A percentile compares a stretch with the other conserved stretches of the same genome.
These are phyloP conservation scores for Microsporum audouinii DNA, from an alignment of 2,329 filamentous ascomycete species.

Conservation along the genomic window DNA sequence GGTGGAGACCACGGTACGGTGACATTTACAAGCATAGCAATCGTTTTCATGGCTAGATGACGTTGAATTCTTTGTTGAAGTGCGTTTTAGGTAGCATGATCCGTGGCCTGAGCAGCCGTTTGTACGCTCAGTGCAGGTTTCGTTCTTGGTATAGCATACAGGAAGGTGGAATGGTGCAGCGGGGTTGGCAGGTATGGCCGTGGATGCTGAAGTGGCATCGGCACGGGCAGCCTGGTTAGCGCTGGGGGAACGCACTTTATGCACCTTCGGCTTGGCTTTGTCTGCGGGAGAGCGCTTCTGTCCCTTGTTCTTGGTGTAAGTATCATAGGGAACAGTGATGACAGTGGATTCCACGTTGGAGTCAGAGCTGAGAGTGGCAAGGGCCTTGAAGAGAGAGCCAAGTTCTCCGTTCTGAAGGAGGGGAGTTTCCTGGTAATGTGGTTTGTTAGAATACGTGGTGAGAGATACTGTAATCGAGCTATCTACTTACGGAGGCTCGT, in stretches of 20 bases:
- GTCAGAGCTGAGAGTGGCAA: constrained; percentile 35
- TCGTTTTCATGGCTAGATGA: constrained; percentile 32
- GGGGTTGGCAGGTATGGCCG: constrained; percentile 13
- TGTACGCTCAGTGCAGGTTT: constrained; percentile 58
- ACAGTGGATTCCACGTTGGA: constrained; percentile 48
- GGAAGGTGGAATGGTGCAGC: constrained; percentile 46
- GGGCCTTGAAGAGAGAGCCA: background rate
- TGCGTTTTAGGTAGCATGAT: constrained; percentile 57
- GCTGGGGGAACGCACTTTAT: constrained; percentile 1
- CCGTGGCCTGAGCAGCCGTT: constrained; percentile 76
- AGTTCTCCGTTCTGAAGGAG: background rate
- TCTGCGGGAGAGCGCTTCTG: background rate
- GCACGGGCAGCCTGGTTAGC: constrained; percentile 24
- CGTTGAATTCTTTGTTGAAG: constrained; percentile 21
- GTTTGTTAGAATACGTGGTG: background rate
- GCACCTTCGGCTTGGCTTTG: constrained; percentile 5
- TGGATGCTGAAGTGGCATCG: constrained; percentile 20
- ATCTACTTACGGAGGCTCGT: background rate
- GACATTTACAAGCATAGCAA: constrained; percentile 75
- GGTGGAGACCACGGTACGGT: constrained; percentile 42
- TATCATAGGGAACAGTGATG: constrained; percentile 41
- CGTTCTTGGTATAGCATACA: constrained; percentile 60
- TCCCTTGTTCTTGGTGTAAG: constrained; percentile 11
- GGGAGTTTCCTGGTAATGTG: background rate
- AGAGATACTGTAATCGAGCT: background rate